phyloP scores from a whole-genome alignment of 164 flowering plant species.

The Brasenia schreberi region DNA sequence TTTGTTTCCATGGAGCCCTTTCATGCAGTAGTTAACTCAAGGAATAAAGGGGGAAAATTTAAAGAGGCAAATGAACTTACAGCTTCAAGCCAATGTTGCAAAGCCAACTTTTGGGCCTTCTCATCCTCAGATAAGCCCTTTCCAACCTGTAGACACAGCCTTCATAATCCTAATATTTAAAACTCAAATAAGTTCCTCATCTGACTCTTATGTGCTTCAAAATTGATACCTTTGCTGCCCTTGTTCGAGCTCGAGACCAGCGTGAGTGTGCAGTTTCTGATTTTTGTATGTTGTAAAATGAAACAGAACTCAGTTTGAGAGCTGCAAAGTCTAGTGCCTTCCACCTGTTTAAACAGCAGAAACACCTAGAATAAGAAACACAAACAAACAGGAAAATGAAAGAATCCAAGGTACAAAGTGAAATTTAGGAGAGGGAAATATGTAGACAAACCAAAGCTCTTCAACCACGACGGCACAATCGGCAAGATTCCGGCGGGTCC shows the following conservation, averaged over 20 bases:
- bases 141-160: too few species aligned
- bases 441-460: conserved; percentile 45
- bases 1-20: too few species aligned
- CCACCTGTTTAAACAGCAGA: conserved; percentile 32
- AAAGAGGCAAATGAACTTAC: conserved; percentile 23
- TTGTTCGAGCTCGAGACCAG: conserved; percentile 46
- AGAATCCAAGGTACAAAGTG: not conserved
- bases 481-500: conserved; percentile 62
- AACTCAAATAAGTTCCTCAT: too few species aligned
- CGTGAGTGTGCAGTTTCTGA: conserved; percentile 41
- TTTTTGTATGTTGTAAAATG: conserved; percentile 27
- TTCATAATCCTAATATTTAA: too few species aligned
- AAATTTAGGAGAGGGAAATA: not conserved
- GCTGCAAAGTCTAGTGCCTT: conserved; percentile 52
- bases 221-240: conserved; percentile 46
- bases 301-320: conserved; percentile 33
- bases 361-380: not conserved
- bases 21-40: not conserved
- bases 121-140: conserved; percentile 65
- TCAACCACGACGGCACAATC: conserved; percentile 68
- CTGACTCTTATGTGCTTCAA: too few species aligned
- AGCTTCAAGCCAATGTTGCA: conserved; percentile 81
- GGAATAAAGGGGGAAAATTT: not conserved
- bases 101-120: conserved; percentile 58
- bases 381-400: not conserved